phyloP scores from a whole-genome alignment of 2,329 filamentous ascomycete genomes.

The Botrytis fabae region DNA sequence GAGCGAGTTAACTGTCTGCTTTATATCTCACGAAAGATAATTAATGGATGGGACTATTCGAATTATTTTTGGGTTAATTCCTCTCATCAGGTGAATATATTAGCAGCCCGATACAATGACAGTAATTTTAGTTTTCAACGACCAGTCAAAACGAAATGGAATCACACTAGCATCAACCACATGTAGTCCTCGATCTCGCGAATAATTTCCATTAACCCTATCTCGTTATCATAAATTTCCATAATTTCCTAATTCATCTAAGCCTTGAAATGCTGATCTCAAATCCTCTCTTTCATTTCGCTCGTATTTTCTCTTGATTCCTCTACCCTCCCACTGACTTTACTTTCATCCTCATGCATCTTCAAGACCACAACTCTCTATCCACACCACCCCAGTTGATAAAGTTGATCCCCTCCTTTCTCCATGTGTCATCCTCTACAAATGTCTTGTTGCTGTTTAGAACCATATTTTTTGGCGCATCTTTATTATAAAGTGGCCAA shows the following conservation, averaged over 20 bases:
- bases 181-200: neutral
- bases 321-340: too few relatives aligned
- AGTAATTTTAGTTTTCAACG: neutral
- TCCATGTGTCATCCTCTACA: constrained; percentile 50
- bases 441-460: constrained; percentile 47
- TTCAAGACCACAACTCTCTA: constrained; percentile 42
- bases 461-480: constrained; percentile 46
- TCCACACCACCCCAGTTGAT: constrained; percentile 44
- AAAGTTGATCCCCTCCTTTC: constrained; percentile 49
- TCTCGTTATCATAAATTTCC: neutral
- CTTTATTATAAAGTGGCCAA: constrained; percentile 46
- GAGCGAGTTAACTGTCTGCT: neutral
- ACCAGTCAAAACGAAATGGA: neutral
- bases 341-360: neutral
- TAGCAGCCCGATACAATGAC: neutral
- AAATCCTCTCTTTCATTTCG: neutral
- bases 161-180: constrained; percentile 15
- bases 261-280: neutral
- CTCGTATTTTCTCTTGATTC: neutral
- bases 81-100: neutral
- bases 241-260: neutral
- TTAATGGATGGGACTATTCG: neutral
- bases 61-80: neutral
- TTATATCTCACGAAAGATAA: neutral
- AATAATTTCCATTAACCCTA: neutral